Conservation (phyloP, 1,139 yeast genomes). For the Debaryomyces coudertii region DNA sequence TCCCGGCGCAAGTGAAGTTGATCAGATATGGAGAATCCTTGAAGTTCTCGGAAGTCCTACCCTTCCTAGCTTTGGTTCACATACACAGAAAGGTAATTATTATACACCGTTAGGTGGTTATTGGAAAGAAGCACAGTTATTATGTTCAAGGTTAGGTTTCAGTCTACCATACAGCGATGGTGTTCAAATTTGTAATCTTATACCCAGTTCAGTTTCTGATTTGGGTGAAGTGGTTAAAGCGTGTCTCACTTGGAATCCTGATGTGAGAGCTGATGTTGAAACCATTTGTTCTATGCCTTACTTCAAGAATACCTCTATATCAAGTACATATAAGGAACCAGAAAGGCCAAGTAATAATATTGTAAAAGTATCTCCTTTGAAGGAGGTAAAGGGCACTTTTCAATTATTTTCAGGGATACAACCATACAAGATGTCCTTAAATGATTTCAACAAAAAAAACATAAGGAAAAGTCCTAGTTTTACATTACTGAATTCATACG, state of each 20-base stretch:
- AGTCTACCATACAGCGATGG: conserved; percentile 51
- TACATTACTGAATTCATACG: background rate
- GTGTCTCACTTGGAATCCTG: conserved; percentile 71
- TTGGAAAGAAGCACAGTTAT: conserved; percentile 61
- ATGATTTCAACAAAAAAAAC: background rate
- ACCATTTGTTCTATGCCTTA: conserved; percentile 53
- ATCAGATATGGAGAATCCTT: conserved; percentile 72
- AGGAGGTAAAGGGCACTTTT: conserved; percentile 2
- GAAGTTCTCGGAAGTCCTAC: conserved; percentile 73
- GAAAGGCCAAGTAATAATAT: conserved; percentile 11
- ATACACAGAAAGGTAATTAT: conserved; percentile 18
- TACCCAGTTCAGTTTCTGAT: conserved; percentile 27
- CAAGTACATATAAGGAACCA: conserved; percentile 18
- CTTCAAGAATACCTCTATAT: conserved; percentile 45
- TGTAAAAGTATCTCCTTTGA: background rate
- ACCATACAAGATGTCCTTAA: conserved; percentile 3
- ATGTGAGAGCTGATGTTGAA: conserved; percentile 50
- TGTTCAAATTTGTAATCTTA: conserved; percentile 26
- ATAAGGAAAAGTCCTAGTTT: background rate
- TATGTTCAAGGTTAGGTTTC: conserved; percentile 57
- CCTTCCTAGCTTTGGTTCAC: conserved; percentile 16
- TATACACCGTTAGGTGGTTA: conserved; percentile 61
- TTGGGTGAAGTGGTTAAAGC: conserved; percentile 55
- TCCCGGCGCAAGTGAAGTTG: conserved; percentile 80
- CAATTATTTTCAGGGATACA: conserved; percentile 7